These are phyloP conservation scores for Euphorbia lathyris DNA, from an alignment of 345 rosid genomes.

Conservation along the genomic window DNA sequence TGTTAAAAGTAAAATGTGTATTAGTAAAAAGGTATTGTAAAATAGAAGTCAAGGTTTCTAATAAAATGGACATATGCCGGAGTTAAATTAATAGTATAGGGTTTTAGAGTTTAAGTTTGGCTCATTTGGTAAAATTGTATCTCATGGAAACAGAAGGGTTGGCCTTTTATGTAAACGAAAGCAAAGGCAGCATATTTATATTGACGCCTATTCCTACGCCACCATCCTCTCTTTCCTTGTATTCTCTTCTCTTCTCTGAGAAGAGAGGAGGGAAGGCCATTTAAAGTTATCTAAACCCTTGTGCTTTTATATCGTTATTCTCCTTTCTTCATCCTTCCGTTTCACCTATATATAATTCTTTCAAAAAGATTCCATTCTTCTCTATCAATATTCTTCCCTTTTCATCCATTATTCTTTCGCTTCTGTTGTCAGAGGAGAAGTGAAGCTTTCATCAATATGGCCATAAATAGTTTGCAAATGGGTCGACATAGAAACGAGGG, in stretches of 20 bases:
- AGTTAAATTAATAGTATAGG: too few relatives aligned
- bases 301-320: too few relatives aligned
- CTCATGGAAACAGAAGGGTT: neutral
- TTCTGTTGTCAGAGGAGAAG: too few relatives aligned
- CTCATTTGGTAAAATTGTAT: too few relatives aligned
- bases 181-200: neutral
- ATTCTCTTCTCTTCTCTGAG: slow-evolving; percentile 20
- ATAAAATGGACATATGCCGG: too few relatives aligned
- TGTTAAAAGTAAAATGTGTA: too few relatives aligned
- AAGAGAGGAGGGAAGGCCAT: slow-evolving; percentile 10
- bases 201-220: neutral
- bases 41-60: too few relatives aligned
- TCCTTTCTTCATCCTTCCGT: neutral
- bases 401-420: too few relatives aligned
- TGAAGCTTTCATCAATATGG: slow-evolving; percentile 15
- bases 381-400: neutral
- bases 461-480: too few relatives aligned
- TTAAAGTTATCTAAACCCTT: too few relatives aligned
- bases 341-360: slow-evolving; percentile 15
- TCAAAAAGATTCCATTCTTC: slow-evolving; percentile 19
- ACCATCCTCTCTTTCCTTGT: slow-evolving; percentile 6
- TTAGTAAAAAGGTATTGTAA: too few relatives aligned
- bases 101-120: too few relatives aligned
- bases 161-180: slow-evolving; percentile 8
- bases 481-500: slow-evolving; percentile 17